Evolutionary conservation across 1,284 basidiomycete species (phyloP).

Genomic region (Pseudozyma tsukubaensis): DNA sequence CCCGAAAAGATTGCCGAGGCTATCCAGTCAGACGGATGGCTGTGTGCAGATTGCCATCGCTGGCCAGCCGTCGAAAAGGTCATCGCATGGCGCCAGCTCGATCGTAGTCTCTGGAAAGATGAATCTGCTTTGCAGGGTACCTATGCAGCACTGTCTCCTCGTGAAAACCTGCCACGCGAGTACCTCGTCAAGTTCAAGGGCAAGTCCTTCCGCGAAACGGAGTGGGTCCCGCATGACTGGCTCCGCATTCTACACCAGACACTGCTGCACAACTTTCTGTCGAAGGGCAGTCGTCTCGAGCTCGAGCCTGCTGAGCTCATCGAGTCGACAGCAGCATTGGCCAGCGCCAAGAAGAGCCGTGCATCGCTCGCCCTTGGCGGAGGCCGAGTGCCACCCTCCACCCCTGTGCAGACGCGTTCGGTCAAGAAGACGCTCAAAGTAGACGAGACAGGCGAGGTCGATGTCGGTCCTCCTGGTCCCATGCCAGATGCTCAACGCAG

Average conservation of each 20-base stretch:
- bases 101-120: conserved; percentile 29
- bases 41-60: conserved; percentile 48
- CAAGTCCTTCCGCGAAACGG: conserved; percentile 47
- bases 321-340: conserved; percentile 25
- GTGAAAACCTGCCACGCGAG: conserved; percentile 50
- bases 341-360: conserved; percentile 19
- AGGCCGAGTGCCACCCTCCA: conserved; percentile 14
- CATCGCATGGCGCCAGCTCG: conserved; percentile 54
- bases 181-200: conserved; percentile 60
- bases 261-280: conserved; percentile 29
- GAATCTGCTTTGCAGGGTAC: conserved; percentile 25
- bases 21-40: conserved; percentile 34
- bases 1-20: conserved; percentile 38
- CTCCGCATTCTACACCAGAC: conserved; percentile 31
- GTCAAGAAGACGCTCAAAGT: conserved; percentile 41
- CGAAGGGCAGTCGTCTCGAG: conserved; percentile 49
- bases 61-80: conserved; percentile 49
- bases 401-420: conserved; percentile 13
- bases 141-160: conserved; percentile 27
- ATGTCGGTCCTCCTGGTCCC: conserved; percentile 46
- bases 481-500: conserved; percentile 51
- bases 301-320: conserved; percentile 47
- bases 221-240: conserved; percentile 59
- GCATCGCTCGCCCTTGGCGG: conserved; percentile 33
- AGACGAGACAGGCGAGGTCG: conserved; percentile 48